Evolutionary conservation across 1,284 basidiomycete species (phyloP), one percentile per base, ranked within the genome.

Genomic region (Ceratobasidium sp.): DNA sequence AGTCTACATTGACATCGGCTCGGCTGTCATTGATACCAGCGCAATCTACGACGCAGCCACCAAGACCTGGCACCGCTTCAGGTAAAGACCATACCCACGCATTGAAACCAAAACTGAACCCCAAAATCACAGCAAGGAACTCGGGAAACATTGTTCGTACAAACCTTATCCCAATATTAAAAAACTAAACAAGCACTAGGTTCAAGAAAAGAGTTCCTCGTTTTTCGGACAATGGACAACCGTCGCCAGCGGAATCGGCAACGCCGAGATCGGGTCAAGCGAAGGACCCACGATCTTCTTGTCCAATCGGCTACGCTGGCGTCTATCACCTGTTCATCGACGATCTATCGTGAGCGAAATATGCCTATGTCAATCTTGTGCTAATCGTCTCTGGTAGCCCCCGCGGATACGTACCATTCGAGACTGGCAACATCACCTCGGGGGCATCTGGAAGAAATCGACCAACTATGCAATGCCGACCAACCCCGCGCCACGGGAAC

Each of bases 41-140:
- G 42, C 42, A 17, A 55, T 25, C 20, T 67, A 67, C n/a, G 64
- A 67, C 31, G 25, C 45, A 10, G n/a, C 64, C 7, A 67, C 64
- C 17, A 55, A 45, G n/a, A 67, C 62, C 15, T 67, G 52, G 50
- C 52, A 67, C 42, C 64, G 64, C 25, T 67, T 67, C 64, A 67
- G 64, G 62, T 50, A 17, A 20, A 50, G 20, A 32, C 25, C 2
- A 22, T 54, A 13, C 15, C 35, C 22, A 13, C 27, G 29, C n/a
- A 13, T 32, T 31, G 5, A 54, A 34, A 22, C 20, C 45, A n/a
- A 49, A 7, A n/a, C n/a, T 49, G 8, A n/a, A 10, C 45, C 20
- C 27, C 4, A 50, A 2, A 25, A 50, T 15, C 8, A 22, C 31
- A 67, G 64, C 50, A 67, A 67, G 47, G 50, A 53, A 25, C 38